phyloP scores from a whole-genome alignment of 208 protist genomes.

The Crithidia sp. region DNA sequence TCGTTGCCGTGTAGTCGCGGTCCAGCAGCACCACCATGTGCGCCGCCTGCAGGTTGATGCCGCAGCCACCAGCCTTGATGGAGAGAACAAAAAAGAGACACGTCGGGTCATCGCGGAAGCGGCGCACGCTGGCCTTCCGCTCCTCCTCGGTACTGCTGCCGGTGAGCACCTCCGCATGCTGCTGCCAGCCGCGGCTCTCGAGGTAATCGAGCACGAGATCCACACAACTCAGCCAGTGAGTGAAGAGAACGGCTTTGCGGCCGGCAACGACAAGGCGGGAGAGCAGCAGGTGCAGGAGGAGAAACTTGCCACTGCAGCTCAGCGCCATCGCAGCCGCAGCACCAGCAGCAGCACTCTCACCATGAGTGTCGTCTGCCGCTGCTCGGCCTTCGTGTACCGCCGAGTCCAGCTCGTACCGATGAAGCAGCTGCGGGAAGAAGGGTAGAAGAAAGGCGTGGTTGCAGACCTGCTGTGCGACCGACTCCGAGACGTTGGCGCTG shows the following conservation, averaged over 20 bases:
- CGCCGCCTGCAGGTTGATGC: slow-evolving; percentile 97
- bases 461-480: slow-evolving; percentile 58
- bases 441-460: slow-evolving; percentile 66
- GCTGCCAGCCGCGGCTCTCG: slow-evolving; percentile 48
- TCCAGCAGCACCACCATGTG: slow-evolving; percentile 97
- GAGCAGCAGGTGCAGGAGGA: slow-evolving; percentile 84
- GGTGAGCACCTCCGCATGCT: slow-evolving; percentile 55
- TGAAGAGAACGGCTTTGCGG: slow-evolving; percentile 97
- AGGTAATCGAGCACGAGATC: slow-evolving; percentile 95
- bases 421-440: slow-evolving; percentile 47
- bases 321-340: slow-evolving; percentile 44
- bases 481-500: slow-evolving; percentile 46
- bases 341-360: neutral
- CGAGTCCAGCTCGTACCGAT: slow-evolving; percentile 27
- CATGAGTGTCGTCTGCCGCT: too few relatives aligned
- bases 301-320: slow-evolving; percentile 93
- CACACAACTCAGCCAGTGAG: slow-evolving; percentile 96
- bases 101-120: slow-evolving; percentile 84
- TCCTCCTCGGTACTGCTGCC: slow-evolving; percentile 63
- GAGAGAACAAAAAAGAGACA: slow-evolving; percentile 96
- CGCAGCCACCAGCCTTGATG: slow-evolving; percentile 97
- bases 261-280: slow-evolving; percentile 41
- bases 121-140: slow-evolving; percentile 77
- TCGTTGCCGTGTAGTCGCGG: slow-evolving; percentile 96
- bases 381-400: neutral